These are phyloP conservation scores for Hypoxylon lienhwacheense DNA, from an alignment of 495 filamentous ascomycete species.

Conservation along the genomic window DNA sequence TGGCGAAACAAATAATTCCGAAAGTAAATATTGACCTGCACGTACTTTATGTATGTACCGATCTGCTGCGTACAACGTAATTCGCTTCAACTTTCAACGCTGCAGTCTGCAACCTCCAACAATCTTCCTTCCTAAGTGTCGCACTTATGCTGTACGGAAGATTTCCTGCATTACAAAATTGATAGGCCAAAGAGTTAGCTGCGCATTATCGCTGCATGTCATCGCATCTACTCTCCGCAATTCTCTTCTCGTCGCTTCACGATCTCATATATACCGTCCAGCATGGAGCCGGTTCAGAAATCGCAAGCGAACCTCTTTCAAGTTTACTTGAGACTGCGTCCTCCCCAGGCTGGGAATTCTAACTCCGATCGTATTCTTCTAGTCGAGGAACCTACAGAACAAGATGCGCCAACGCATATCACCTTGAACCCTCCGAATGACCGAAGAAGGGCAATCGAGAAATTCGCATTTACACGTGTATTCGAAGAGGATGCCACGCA, in stretches of 20 bases:
- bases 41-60: background rate
- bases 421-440: slow-evolving; percentile 83
- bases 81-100: background rate
- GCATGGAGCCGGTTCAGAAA: slow-evolving; percentile 40
- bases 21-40: slow-evolving; percentile 33
- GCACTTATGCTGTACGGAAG: slow-evolving; percentile 22
- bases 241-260: slow-evolving; percentile 11
- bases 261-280: slow-evolving; percentile 6
- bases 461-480: slow-evolving; percentile 90
- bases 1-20: slow-evolving; percentile 21
- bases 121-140: slow-evolving; percentile 11
- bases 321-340: slow-evolving; percentile 88
- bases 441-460: slow-evolving; percentile 84
- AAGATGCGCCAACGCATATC: slow-evolving; percentile 72
- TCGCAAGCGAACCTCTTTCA: slow-evolving; percentile 68
- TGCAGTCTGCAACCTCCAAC: slow-evolving; percentile 15
- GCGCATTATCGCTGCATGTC: slow-evolving; percentile 26
- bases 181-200: slow-evolving; percentile 3
- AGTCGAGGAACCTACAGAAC: slow-evolving; percentile 63
- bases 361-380: slow-evolving; percentile 70
- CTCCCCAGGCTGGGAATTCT: slow-evolving; percentile 55
- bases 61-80: background rate
- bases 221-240: slow-evolving; percentile 11
- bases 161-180: slow-evolving; percentile 32
- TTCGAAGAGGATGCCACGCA: slow-evolving; percentile 86